phyloP scores from a whole-genome alignment of 108 stramenopile species.

The Stephanodiscus triporus region DNA sequence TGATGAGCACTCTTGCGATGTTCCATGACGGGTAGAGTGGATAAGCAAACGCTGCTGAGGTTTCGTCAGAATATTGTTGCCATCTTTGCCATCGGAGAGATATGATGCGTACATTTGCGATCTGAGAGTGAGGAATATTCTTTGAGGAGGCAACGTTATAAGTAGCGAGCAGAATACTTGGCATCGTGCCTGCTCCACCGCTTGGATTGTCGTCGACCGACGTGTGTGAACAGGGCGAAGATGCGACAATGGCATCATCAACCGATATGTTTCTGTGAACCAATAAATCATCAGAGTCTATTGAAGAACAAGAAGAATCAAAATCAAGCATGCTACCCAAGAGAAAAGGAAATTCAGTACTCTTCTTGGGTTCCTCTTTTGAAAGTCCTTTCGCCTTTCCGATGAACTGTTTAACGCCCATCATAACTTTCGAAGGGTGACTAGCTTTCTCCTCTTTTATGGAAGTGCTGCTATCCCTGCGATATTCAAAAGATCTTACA shows the following conservation, averaged over 20 bases:
- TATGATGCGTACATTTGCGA: not conserved
- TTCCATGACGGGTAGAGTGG: slow-evolving; percentile 23
- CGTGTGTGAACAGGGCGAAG: not conserved
- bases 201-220: slow-evolving; percentile 2
- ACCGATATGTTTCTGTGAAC: not conserved
- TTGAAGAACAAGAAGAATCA: not conserved
- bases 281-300: not conserved
- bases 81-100: slow-evolving; percentile 4
- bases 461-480: not conserved
- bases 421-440: slow-evolving; percentile 12
- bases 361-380: not conserved
- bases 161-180: not conserved
- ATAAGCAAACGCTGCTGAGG: not conserved
- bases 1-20: slow-evolving; percentile 17
- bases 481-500: not conserved
- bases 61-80: not conserved
- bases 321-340: not conserved
- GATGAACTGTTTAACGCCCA: slow-evolving; percentile 7
- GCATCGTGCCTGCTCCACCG: not conserved
- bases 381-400: not conserved
- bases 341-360: not conserved
- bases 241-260: not conserved
- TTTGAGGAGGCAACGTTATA: no score
- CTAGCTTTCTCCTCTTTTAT: slow-evolving; percentile 8
- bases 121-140: not conserved